Conservation (phyloP, 2,329 filamentous ascomycete genomes). For the Trichoderma afroharzianum region DNA sequence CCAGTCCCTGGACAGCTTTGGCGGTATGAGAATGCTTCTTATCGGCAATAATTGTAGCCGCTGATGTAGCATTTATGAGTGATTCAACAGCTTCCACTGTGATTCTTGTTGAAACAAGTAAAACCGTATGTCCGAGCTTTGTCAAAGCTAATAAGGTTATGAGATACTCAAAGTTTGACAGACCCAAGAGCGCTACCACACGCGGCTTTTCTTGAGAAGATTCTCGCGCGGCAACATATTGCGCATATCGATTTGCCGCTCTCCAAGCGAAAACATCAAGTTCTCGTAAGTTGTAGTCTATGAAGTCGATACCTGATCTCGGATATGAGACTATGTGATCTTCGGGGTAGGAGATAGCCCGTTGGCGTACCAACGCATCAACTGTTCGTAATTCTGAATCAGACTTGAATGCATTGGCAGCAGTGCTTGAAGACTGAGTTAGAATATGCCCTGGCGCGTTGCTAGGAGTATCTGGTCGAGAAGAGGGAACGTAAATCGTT, state of each 20-base stretch:
- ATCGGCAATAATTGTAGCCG: neutral
- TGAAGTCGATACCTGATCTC: neutral
- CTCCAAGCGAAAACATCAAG: slow-evolving; percentile 10
- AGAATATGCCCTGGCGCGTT: neutral
- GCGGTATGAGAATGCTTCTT: neutral
- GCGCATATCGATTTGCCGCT: neutral
- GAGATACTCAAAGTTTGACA: slow-evolving; percentile 9
- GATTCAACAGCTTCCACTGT: neutral
- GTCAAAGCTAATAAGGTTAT: neutral
- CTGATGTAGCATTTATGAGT: neutral
- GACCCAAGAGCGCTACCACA: neutral
- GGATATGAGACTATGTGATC: slow-evolving; percentile 8
- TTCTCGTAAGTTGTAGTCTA: neutral
- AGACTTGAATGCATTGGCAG: neutral
- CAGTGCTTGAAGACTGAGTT: neutral
- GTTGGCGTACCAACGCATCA: neutral
- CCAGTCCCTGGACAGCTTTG: neutral
- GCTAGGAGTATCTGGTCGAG: neutral
- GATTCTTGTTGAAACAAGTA: slow-evolving; percentile 2
- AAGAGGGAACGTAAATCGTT: neutral
- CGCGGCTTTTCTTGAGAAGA: neutral
- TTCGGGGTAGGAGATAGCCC: neutral
- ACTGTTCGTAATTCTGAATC: neutral
- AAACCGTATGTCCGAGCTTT: slow-evolving; percentile 4
- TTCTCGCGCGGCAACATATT: neutral